Percentiles rank a stretch among this genome's conserved stretches.
phyloP scores from a whole-genome alignment of 2,329 filamentous ascomycete species.

The Clarireedia paspali region DNA sequence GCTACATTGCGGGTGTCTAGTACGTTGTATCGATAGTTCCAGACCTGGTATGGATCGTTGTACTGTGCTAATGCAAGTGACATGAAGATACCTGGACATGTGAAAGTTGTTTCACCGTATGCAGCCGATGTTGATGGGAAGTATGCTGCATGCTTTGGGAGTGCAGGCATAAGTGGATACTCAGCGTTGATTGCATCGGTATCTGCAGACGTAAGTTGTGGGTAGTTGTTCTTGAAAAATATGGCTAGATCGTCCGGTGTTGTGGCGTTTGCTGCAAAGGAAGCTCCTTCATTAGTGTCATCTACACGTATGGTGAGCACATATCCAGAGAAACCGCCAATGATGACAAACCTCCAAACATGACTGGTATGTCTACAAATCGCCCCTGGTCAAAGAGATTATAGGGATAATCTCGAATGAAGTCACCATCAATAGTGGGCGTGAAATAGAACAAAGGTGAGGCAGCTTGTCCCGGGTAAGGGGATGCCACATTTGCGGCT shows the following conservation, averaged over 20 bases:
- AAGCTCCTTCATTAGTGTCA: conserved; percentile 49
- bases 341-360: conserved; percentile 31
- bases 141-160: conserved; percentile 29
- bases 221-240: conserved; percentile 33
- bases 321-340: neutral
- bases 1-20: conserved; percentile 32
- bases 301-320: conserved; percentile 18
- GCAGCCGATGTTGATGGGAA: conserved; percentile 35
- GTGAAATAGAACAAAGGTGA: conserved; percentile 35
- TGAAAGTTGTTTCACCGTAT: conserved; percentile 42
- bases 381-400: conserved; percentile 30
- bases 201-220: conserved; percentile 26
- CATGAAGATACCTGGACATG: conserved; percentile 37
- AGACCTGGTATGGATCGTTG: conserved; percentile 31
- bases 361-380: conserved; percentile 34
- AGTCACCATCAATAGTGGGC: conserved; percentile 35
- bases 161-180: conserved; percentile 24
- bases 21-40: conserved; percentile 43
- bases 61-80: conserved; percentile 27
- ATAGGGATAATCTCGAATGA: conserved; percentile 34
- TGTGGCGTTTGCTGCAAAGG: conserved; percentile 39
- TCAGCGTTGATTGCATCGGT: conserved; percentile 27
- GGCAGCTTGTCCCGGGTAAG: conserved; percentile 31
- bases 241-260: conserved; percentile 27
- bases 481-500: conserved; percentile 29